Percentiles rank a stretch among this genome's conserved stretches.
Conservation (phyloP, 768 basidiomycete genomes). For the Lactarius evosmus region DNA sequence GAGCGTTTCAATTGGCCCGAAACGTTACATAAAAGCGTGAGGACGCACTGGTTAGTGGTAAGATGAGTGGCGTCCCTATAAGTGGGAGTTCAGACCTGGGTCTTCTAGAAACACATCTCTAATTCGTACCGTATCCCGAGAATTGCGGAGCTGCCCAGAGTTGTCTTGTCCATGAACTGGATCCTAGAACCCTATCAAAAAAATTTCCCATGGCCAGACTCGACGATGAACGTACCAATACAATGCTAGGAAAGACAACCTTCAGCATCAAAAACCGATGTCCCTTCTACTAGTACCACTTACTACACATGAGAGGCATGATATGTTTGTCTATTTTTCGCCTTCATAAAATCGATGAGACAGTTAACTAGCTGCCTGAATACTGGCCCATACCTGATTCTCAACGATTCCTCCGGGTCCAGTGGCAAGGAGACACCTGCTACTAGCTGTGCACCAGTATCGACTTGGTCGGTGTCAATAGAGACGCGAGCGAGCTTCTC, state of each 20-base stretch:
- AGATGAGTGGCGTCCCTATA: slow-evolving; percentile 57
- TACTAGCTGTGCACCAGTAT: slow-evolving; percentile 59
- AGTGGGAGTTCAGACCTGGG: slow-evolving; percentile 6
- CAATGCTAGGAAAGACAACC: slow-evolving; percentile 40
- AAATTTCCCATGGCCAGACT: background rate
- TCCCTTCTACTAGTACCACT: slow-evolving; percentile 38
- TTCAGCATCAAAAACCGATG: slow-evolving; percentile 7
- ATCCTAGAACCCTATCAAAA: slow-evolving; percentile 43
- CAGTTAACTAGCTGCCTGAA: background rate
- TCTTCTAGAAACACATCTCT: background rate
- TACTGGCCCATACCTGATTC: slow-evolving; percentile 41
- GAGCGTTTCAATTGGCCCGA: background rate
- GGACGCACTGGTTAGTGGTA: slow-evolving; percentile 57
- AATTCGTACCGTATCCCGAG: slow-evolving; percentile 59
- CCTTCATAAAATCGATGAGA: slow-evolving; percentile 31
- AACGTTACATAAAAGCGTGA: background rate
- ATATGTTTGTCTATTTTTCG: slow-evolving; percentile 67
- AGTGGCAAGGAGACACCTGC: slow-evolving; percentile 44
- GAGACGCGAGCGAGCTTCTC: slow-evolving; percentile 31
- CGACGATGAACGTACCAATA: slow-evolving; percentile 44
- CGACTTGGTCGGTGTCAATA: slow-evolving; percentile 50
- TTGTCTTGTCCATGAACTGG: slow-evolving; percentile 80
- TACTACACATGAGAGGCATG: slow-evolving; percentile 69
- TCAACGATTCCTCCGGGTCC: slow-evolving; percentile 49
- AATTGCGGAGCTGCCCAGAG: slow-evolving; percentile 62